phyloP scores from a whole-genome alignment of 2,329 filamentous ascomycete species.

The Paraphaeosphaeria minitans region DNA sequence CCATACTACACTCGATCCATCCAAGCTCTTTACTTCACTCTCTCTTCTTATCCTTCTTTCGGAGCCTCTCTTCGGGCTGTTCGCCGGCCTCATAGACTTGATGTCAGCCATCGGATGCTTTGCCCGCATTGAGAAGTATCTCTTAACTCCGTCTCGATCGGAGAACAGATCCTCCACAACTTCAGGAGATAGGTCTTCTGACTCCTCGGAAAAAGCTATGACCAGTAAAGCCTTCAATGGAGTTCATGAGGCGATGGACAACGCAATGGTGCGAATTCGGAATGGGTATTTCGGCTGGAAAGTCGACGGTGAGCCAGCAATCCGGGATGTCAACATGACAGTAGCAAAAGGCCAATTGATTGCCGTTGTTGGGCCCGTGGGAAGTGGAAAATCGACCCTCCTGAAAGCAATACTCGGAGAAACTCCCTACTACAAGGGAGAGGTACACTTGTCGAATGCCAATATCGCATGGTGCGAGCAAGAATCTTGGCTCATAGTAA shows the following conservation, averaged over 20 bases:
- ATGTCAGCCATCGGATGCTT: constrained; percentile 12
- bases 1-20: constrained; percentile 9
- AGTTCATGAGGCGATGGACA: background rate
- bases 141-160: background rate
- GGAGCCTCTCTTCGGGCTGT: constrained; percentile 14
- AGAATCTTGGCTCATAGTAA: constrained; percentile 24
- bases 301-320: background rate
- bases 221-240: background rate
- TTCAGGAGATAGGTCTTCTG: background rate
- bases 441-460: background rate
- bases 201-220: no score
- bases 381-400: constrained; percentile 44
- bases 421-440: background rate
- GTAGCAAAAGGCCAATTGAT: background rate
- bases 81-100: constrained; percentile 11
- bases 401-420: constrained; percentile 21
- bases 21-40: constrained; percentile 16
- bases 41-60: constrained; percentile 16
- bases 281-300: constrained; percentile 14
- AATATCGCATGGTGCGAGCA: constrained; percentile 33
- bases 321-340: constrained; percentile 5
- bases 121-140: constrained; percentile 14
- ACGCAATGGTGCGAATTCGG: constrained; percentile 1
- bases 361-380: constrained; percentile 11
- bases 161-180: background rate